Evolutionary conservation across 805 yeast genomes (phyloP), one percentile per base, ranked within the genome.

Genomic region (Candida tibetensis): DNA sequence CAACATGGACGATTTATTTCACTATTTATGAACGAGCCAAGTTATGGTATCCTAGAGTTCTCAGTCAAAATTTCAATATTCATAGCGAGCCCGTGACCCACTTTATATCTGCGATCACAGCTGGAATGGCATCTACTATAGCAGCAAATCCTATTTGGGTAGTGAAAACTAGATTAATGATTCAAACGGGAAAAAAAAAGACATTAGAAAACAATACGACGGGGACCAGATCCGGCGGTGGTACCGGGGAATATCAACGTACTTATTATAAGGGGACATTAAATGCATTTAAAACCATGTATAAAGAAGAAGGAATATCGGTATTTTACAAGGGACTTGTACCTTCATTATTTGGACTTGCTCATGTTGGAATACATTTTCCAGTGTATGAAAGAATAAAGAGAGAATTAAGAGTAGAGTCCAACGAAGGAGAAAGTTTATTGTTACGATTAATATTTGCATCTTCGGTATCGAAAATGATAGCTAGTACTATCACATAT

Each of bases 61-160:
- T 74, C 30, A 46, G 60, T 12, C 32, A 37, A n/a, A 37, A 54
- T 12, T 53, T 57, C 32, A 53, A 54, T 25, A 37, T 62, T 14
- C 44, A 55, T 10, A 37, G 46, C 14, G 62, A 57, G 26, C 46
- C 60, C 3, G 29, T 60, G 25, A 59, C 60, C 37, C 79, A 76
- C 51, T 74, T 74, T 47, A 61, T 65, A 30, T 69, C 79, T 37
- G 97, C 99, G 1, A 73, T 91, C 34, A 76, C 87, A 4, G 96
- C 98, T 1, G 99, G 99, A 19, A 79, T 86, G 39, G 78, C 82
- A 5, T 85, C 95, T 2, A 85, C 98, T 1, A 70, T 87, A 8
- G 60, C 81, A 6, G 91, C 96, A 0, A 93, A 93, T 58, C 99
- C 99, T 8, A 86, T 91, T 10, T 93, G 99, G 99, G 98, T 93